Base-by-base conservation (phyloP, 2,329 filamentous ascomycete species). In the Penicillium griseofulvum region DNA sequence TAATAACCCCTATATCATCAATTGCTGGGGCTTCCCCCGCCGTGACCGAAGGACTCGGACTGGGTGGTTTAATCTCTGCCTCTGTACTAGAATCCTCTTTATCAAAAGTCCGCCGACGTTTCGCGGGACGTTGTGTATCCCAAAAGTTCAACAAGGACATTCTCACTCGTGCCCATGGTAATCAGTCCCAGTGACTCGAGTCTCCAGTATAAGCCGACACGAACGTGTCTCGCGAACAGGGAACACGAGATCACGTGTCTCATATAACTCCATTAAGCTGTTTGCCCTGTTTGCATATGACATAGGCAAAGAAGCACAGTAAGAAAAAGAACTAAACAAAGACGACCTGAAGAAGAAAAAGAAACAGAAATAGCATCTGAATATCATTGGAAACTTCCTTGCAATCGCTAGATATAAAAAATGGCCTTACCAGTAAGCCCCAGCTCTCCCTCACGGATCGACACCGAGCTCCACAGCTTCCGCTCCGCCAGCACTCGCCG, bases 61-160 rank as follows among this genome's bases (percentile, higher is more conserved):
- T 62, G 10, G 49, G 36, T 17, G n/a, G 52, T 46, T 42, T 60
- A 17, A 33, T 34, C 34, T 51, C 52, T 54, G 43, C 49, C 19
- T 39, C 50, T 29, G 24, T 19, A 33, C 17, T 60, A 17, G 17
- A 47, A 9, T 56, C 38, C 24, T 52, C 22, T 6, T 6, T 53
- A 48, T 60, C 53, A n/a, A 59, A 62, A 9, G 58, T 59, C 52
- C 67, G 69, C 39, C 66, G 68, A 31, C 72, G 69, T 59, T 75
- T 75, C 34, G 58, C 49, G 3, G 65, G 59, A 41, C 67, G 67
- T 52, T 65, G 58, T 3, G 67, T 73, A 34, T 72, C 70, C 66
- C 71, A 74, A 48, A 67, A 74, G 52, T 74, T 64, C 61, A 74
- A 38, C 26, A 74, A 57, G 47, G 71, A 72, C 71, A 74, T 73